Conservation (phyloP, 345 rosid genomes). For the Brassica cretica region DNA sequence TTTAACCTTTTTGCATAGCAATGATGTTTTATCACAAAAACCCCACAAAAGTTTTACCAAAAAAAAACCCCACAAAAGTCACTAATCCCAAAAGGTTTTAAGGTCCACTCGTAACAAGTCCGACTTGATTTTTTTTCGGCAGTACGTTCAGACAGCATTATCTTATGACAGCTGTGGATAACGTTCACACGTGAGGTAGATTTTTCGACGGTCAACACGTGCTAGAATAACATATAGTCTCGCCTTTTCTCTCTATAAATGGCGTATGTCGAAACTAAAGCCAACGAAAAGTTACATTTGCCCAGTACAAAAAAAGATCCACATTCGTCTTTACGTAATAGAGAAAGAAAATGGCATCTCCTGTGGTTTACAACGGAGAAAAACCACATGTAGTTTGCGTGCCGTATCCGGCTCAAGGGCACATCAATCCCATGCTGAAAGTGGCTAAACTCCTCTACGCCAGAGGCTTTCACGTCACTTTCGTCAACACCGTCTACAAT, state of each 20-base stretch:
- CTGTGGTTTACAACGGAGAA: not conserved
- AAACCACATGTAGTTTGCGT: conserved; percentile 36
- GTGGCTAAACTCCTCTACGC: conserved; percentile 36
- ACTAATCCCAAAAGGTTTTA: not conserved
- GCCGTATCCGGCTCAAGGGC: conserved; percentile 38
- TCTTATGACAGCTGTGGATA: not conserved
- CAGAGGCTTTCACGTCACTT: conserved; percentile 35
- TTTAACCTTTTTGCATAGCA: not conserved
- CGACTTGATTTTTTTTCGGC: not conserved
- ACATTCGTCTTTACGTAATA: not conserved
- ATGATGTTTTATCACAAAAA: not conserved
- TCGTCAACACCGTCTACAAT: conserved; percentile 34
- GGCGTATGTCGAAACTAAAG: not conserved
- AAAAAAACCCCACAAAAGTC: not conserved
- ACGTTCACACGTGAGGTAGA: conserved; percentile 5
- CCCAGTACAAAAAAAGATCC: not conserved
- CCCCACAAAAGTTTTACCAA: not conserved
- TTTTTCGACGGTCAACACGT: not conserved
- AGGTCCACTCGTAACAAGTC: not conserved
- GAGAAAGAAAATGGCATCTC: conserved; percentile 30
- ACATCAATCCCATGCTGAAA: conserved; percentile 34
- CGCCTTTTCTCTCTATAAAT: not conserved
- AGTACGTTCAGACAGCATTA: conserved; percentile 3
- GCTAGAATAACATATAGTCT: not conserved
- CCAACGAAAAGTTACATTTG: conserved; percentile 2